Evolutionary conservation across 345 rosid species (phyloP).

Genomic region (Populus alba): DNA sequence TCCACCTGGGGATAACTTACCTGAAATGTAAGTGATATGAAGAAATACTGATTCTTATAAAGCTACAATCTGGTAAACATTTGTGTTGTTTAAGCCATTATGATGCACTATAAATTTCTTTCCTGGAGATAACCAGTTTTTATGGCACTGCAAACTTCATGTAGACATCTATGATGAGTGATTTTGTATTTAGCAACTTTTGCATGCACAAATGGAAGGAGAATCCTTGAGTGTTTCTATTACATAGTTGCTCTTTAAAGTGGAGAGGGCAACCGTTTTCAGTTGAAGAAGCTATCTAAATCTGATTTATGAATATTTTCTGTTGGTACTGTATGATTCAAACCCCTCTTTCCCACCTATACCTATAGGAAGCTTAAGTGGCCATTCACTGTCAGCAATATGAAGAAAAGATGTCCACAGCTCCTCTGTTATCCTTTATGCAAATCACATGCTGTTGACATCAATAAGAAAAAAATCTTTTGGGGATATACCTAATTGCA

Average conservation of each 20-base stretch:
- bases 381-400: slow-evolving; percentile 3
- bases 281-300: neutral
- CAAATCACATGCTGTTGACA: neutral
- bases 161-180: neutral
- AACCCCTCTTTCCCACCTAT: neutral
- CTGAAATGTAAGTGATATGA: slow-evolving; percentile 52
- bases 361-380: neutral
- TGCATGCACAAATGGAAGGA: neutral
- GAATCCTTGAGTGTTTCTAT: neutral
- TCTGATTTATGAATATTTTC: neutral
- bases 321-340: neutral
- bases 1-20: slow-evolving; percentile 40
- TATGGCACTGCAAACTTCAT: neutral
- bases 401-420: neutral
- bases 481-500: neutral
- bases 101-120: neutral
- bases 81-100: neutral
- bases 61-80: neutral
- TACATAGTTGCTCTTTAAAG: neutral
- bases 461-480: neutral
- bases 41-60: neutral
- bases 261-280: neutral
- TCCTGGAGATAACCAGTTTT: neutral
- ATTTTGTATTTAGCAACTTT: neutral
- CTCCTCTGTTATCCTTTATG: neutral